phyloP scores from a whole-genome alignment of 2,329 filamentous ascomycete species.

The Fusarium euwallaceae region DNA sequence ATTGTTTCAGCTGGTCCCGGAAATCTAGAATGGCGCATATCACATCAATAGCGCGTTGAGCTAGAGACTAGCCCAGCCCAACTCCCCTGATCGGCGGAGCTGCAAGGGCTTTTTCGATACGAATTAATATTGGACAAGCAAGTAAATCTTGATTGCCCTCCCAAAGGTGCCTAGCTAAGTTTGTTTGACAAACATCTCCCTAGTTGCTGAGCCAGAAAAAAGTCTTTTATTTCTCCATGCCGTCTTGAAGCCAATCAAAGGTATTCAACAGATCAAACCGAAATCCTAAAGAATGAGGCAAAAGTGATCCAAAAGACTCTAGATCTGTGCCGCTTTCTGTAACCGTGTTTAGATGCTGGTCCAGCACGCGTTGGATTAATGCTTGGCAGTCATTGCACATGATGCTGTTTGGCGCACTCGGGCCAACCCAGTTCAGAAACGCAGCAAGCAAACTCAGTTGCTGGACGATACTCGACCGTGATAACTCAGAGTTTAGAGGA shows the following conservation, averaged over 20 bases:
- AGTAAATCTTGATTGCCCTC: background rate
- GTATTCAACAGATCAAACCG: slow-evolving; percentile 64
- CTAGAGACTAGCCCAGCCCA: background rate
- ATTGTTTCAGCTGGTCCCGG: slow-evolving; percentile 1
- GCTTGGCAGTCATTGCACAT: slow-evolving; percentile 60
- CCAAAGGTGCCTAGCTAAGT: background rate
- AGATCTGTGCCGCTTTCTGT: slow-evolving; percentile 30
- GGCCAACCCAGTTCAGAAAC: slow-evolving; percentile 64
- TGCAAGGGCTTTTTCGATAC: background rate
- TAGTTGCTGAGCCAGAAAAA: no score
- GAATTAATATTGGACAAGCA: background rate
- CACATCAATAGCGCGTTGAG: slow-evolving; percentile 7
- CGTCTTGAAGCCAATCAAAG: slow-evolving; percentile 47
- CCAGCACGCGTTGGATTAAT: slow-evolving; percentile 63
- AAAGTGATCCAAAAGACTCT: slow-evolving; percentile 49
- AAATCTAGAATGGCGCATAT: slow-evolving; percentile 1
- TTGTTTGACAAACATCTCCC: no score
- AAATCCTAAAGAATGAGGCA: slow-evolving; percentile 51
- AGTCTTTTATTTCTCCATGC: no score
- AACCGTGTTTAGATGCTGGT: slow-evolving; percentile 60
- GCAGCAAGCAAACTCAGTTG: slow-evolving; percentile 64
- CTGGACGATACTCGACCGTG: slow-evolving; percentile 63
- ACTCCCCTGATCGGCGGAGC: background rate
- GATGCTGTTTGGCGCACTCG: slow-evolving; percentile 61
- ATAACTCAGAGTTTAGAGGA: slow-evolving; percentile 52